These are phyloP conservation scores for Monosporascus sp. DNA, from an alignment of 2,329 filamentous ascomycete genomes.

Conservation along the genomic window DNA sequence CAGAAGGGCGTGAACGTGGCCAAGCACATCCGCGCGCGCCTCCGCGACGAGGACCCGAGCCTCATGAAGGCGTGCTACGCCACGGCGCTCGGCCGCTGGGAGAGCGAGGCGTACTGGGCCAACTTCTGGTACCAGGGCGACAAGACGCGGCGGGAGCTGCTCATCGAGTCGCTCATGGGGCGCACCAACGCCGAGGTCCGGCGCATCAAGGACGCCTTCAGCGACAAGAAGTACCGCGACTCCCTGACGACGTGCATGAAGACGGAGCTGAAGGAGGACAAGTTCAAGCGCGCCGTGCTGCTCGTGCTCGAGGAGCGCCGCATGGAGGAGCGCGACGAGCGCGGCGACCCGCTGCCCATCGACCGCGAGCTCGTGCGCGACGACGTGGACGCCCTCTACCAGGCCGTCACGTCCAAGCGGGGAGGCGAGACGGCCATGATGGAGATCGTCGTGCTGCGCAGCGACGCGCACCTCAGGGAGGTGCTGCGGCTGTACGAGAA, in stretches of 20 bases:
- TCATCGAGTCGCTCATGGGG: constrained; percentile 92
- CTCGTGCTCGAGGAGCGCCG: constrained; percentile 75
- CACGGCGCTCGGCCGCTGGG: constrained; percentile 83
- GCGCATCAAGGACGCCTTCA: constrained; percentile 81
- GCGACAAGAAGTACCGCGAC: constrained; percentile 86
- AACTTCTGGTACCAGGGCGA: constrained; percentile 96
- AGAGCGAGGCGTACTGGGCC: constrained; percentile 94
- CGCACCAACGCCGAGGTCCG: constrained; percentile 82
- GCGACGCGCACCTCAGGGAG: constrained; percentile 76
- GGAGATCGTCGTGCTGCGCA: constrained; percentile 72
- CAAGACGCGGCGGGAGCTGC: constrained; percentile 75
- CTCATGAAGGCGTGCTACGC: constrained; percentile 91
- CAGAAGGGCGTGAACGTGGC: constrained; percentile 78
- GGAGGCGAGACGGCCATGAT: constrained; percentile 89
- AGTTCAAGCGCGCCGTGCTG: constrained; percentile 86
- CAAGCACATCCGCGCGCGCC: constrained; percentile 72
- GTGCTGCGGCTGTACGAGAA: constrained; percentile 73
- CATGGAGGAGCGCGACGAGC: constrained; percentile 72
- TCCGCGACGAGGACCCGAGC: constrained; percentile 68
- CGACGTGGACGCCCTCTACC: constrained; percentile 69
- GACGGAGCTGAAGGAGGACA: constrained; percentile 88
- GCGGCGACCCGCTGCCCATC: constrained; percentile 52
- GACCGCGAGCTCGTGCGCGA: constrained; percentile 59
- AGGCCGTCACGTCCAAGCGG: constrained; percentile 63
- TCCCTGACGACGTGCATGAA: constrained; percentile 80